These are phyloP conservation scores for Mortierella sp. DNA, from an alignment of 371 early-diverging fungal genomes.

Conservation along the genomic window DNA sequence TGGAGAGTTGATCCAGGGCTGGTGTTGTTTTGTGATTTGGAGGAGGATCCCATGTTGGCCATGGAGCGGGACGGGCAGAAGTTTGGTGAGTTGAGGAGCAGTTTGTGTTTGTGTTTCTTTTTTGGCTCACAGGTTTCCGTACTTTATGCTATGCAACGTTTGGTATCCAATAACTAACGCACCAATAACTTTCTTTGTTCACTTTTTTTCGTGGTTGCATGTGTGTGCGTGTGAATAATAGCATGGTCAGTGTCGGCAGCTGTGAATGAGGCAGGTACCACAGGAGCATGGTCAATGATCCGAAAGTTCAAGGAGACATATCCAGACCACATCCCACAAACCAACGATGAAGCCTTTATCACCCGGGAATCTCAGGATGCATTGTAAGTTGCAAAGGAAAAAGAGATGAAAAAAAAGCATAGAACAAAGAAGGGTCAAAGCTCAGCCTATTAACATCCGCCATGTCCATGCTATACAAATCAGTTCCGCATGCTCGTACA, in stretches of 20 bases:
- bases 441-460: not conserved
- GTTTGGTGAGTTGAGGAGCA: conserved; percentile 30
- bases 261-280: conserved; percentile 15
- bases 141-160: not conserved
- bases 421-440: too few species aligned
- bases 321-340: conserved; percentile 16
- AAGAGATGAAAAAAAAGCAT: not conserved
- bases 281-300: conserved; percentile 28
- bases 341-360: conserved; percentile 37
- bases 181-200: not conserved
- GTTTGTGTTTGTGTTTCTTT: not conserved
- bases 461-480: not conserved
- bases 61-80: conserved; percentile 31
- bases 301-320: conserved; percentile 23
- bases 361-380: conserved; percentile 19
- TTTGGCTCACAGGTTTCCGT: not conserved
- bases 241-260: conserved; percentile 30
- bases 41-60: conserved; percentile 79
- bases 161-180: not conserved
- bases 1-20: conserved; percentile 97
- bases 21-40: conserved; percentile 86
- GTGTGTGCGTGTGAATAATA: not conserved
- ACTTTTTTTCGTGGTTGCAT: too few species aligned
- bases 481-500: conserved; percentile 39
- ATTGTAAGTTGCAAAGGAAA: conserved; percentile 19